Evolutionary conservation across 192 early-diverging fungal species (phyloP).

Genomic region (Backusella circina): DNA sequence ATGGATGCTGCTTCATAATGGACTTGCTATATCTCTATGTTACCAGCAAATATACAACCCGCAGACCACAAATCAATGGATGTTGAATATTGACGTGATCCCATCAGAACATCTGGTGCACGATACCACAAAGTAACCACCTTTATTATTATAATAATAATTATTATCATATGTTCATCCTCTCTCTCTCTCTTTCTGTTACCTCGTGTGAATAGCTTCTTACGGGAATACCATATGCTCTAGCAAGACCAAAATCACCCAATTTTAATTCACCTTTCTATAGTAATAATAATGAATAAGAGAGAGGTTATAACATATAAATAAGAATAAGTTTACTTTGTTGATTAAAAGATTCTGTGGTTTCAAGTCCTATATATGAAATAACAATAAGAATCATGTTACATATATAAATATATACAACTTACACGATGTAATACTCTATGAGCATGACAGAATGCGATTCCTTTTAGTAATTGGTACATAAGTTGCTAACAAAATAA

Average conservation of each 20-base stretch:
- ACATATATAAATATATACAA: too few relatives aligned
- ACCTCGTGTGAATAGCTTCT: conserved; percentile 83
- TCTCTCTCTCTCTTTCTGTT: neutral
- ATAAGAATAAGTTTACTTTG: too few relatives aligned
- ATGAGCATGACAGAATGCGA: conserved; percentile 97
- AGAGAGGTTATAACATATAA: too few relatives aligned
- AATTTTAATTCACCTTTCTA: conserved; percentile 68
- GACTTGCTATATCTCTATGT: neutral
- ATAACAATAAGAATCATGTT: neutral
- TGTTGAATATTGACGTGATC: conserved; percentile 82
- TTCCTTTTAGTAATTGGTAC: conserved; percentile 95
- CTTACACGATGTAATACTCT: conserved; percentile 89
- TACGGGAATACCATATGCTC: conserved; percentile 95
- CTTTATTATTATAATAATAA: conserved; percentile 23
- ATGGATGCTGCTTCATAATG: too few relatives aligned
- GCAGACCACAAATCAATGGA: conserved; percentile 88
- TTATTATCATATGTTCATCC: too few relatives aligned
- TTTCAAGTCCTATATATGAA: conserved; percentile 79
- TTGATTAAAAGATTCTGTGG: conserved; percentile 93
- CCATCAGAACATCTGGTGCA: conserved; percentile 86
- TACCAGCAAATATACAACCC: conserved; percentile 84
- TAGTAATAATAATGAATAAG: neutral
- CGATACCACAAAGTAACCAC: conserved; percentile 88
- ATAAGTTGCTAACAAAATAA: conserved; percentile 72
- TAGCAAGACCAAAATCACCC: conserved; percentile 94